Evolutionary conservation across 2,329 filamentous ascomycete genomes (phyloP), one percentile per base, ranked within the genome.

Genomic region (Pseudopyricularia javanii): DNA sequence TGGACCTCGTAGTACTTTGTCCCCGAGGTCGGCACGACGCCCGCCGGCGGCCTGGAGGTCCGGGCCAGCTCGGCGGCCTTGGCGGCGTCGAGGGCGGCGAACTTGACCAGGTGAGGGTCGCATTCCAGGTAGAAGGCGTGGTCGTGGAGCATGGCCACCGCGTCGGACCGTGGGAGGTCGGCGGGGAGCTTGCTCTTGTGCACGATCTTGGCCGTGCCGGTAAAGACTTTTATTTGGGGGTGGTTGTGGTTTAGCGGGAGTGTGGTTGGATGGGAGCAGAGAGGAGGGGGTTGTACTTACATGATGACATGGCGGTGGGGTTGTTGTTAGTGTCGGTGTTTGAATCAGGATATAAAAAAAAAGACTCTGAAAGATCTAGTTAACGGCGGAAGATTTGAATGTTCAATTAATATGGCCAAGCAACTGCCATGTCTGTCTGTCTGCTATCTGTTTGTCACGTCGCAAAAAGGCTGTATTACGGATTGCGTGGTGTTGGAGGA

Each of bases 111-210:
- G 64, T 78, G 74, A 49, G 78, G 76, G 57, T 79, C 71, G 64
- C 73, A 76, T 43, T 65, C 57, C 47, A 81, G 67, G 62, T 78
- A 75, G 64, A 74, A 74, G 33, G 66, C 68, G 58, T 78, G 73
- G 58, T 76, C 70, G 26, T 77, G 76, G 30, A 80, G 71, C 34
- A 81, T 70, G 52, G 71, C 66, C 32, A 79, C 59, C n/a, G 64
- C 70, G 47, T 66, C 64, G 22, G 66, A 58, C 14, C 56, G 60
- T 34, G 68, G 60, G 35, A 63, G 61, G 30, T 63, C 67, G 2
- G 61, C 55, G 0, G 75, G 74, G 53, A 79, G 63, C 51, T 66
- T 58, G 30, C 73, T 70, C 35, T 60, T 59, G 62, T 78, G 73
- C 51, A 62, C 59, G 17, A 79, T 53, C 32, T 63, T 66, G 30